Evolutionary conservation across 2,329 filamentous ascomycete species (phyloP).

Genomic region (Epichloe brachyelytri): DNA sequence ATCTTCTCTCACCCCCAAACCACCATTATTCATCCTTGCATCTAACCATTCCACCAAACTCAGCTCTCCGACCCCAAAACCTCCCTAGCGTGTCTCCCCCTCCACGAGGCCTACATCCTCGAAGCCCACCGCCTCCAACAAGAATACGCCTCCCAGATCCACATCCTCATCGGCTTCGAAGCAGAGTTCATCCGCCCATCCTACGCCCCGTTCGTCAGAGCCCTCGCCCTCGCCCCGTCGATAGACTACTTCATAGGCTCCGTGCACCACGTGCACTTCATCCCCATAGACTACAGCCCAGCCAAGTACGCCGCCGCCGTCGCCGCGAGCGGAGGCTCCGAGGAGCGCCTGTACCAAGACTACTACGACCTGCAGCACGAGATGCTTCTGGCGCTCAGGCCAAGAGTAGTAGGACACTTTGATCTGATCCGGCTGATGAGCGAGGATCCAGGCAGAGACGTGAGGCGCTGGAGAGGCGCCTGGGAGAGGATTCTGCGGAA

Average conservation of each 20-base stretch:
- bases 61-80: slow-evolving; percentile 37
- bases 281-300: slow-evolving; percentile 80
- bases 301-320: slow-evolving; percentile 44
- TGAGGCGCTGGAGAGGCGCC: slow-evolving; percentile 46
- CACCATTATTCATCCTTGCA: not conserved
- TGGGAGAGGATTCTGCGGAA: slow-evolving; percentile 69
- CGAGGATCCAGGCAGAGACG: slow-evolving; percentile 49
- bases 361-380: slow-evolving; percentile 83
- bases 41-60: slow-evolving; percentile 1
- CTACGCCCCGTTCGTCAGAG: slow-evolving; percentile 43
- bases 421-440: slow-evolving; percentile 79
- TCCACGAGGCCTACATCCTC: slow-evolving; percentile 58
- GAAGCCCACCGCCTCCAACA: slow-evolving; percentile 63
- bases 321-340: slow-evolving; percentile 31
- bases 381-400: slow-evolving; percentile 62
- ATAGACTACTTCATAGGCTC: slow-evolving; percentile 91
- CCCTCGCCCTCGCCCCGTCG: slow-evolving; percentile 44
- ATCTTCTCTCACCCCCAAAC: not conserved
- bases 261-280: slow-evolving; percentile 74
- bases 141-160: slow-evolving; percentile 58
- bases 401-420: slow-evolving; percentile 82
- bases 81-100: slow-evolving; percentile 34
- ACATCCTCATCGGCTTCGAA: slow-evolving; percentile 82
- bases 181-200: slow-evolving; percentile 76
- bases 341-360: slow-evolving; percentile 62